Conservation (phyloP, 768 basidiomycete species). For the Hortiboletus campestris region DNA sequence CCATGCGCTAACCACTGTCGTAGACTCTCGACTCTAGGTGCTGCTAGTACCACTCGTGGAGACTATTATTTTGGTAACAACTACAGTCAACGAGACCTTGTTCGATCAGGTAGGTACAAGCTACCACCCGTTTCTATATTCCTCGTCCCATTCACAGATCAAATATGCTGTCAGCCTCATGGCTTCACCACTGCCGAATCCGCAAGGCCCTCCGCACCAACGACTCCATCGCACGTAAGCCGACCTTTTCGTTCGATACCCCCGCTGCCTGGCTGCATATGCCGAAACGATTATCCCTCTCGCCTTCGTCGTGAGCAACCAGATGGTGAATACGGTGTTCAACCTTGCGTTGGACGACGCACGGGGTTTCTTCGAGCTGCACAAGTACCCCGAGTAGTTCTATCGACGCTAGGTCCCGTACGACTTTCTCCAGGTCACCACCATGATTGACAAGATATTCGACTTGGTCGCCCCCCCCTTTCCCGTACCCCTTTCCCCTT, state of each 20-base stretch:
- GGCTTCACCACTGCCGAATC: constrained; percentile 22
- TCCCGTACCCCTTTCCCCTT: no score
- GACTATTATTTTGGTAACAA: constrained; percentile 30
- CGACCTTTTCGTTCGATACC: constrained; percentile 21
- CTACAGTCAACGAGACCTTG: constrained; percentile 27
- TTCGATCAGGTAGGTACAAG: constrained; percentile 14
- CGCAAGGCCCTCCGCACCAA: constrained; percentile 23
- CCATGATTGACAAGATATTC: neutral
- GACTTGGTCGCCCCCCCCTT: no score
- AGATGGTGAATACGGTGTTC: constrained; percentile 17
- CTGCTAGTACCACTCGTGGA: constrained; percentile 24
- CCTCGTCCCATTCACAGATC: constrained; percentile 10
- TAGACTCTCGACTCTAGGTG: constrained; percentile 8
- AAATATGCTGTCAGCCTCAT: constrained; percentile 12
- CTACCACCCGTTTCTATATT: neutral
- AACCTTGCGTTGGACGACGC: constrained; percentile 14
- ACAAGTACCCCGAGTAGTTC: constrained; percentile 19
- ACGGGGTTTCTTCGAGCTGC: constrained; percentile 16
- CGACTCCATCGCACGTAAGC: constrained; percentile 26
- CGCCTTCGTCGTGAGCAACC: constrained; percentile 25
- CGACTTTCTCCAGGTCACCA: neutral
- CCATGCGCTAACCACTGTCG: neutral
- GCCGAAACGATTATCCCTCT: constrained; percentile 23
- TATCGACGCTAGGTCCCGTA: constrained; percentile 18
- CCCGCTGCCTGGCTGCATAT: constrained; percentile 22